phyloP scores from a whole-genome alignment of 2,329 filamentous ascomycete species.

The Penicillium sp. region DNA sequence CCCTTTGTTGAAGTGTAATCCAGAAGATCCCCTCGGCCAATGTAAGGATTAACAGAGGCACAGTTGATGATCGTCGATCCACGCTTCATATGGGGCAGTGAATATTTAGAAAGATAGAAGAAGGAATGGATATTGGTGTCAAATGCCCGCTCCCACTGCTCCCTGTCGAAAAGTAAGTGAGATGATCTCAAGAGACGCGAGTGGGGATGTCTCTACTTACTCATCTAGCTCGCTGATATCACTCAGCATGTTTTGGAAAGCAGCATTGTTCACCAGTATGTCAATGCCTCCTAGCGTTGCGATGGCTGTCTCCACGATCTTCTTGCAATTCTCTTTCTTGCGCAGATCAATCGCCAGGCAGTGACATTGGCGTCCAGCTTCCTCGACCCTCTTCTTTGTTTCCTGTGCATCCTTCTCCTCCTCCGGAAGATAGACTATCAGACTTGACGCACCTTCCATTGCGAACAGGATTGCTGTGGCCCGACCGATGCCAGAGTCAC shows the following conservation, averaged over 20 bases:
- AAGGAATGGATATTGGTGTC: conserved; percentile 78
- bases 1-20: conserved; percentile 76
- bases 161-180: conserved; percentile 45
- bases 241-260: conserved; percentile 69
- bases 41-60: conserved; percentile 77
- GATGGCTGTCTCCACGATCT: conserved; percentile 64
- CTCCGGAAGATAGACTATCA: conserved; percentile 70
- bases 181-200: background rate
- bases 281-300: conserved; percentile 67
- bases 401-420: conserved; percentile 74
- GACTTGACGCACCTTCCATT: conserved; percentile 72
- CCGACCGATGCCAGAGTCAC: conserved; percentile 75
- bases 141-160: conserved; percentile 78
- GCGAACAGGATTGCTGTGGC: conserved; percentile 74
- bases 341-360: conserved; percentile 64
- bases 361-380: conserved; percentile 63
- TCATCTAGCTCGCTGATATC: conserved; percentile 70
- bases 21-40: conserved; percentile 73
- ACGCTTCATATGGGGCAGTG: conserved; percentile 68
- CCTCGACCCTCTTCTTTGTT: conserved; percentile 68
- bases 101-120: conserved; percentile 78
- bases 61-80: conserved; percentile 82
- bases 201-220: conserved; percentile 42
- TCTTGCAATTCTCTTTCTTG: conserved; percentile 65
- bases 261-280: conserved; percentile 66